phyloP scores from a whole-genome alignment of 805 yeast genomes.

The Ogataea haglerorum region DNA sequence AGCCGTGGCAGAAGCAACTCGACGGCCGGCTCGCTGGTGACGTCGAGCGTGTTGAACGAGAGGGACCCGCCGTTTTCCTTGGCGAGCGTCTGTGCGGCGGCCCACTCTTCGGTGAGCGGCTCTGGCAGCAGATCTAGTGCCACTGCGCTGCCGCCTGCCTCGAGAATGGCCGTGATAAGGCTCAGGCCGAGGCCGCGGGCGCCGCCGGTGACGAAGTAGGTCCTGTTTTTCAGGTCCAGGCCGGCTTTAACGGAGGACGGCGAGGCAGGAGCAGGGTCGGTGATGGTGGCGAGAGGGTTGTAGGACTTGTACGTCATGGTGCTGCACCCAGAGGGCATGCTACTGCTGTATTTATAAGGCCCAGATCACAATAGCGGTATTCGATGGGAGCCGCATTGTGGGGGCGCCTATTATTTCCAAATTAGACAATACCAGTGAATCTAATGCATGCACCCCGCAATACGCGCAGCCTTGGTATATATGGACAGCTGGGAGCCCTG shows the following conservation, averaged over 20 bases:
- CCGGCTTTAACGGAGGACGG: constrained; percentile 16
- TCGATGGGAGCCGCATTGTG: not conserved
- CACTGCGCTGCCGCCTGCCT: constrained; percentile 16
- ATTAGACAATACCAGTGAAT: not conserved
- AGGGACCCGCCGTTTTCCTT: constrained; percentile 10
- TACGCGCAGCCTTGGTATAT: not conserved
- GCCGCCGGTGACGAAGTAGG: constrained; percentile 21
- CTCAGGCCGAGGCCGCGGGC: constrained; percentile 17
- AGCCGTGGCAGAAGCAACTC: constrained; percentile 5
- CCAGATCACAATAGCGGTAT: not conserved
- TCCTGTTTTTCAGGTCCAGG: constrained; percentile 10
- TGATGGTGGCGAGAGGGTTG: constrained; percentile 12
- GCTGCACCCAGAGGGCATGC: not conserved
- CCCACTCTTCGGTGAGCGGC: constrained; percentile 15
- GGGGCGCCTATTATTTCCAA: not conserved
- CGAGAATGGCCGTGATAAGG: constrained; percentile 13
- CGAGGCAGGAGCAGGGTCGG: constrained; percentile 17
- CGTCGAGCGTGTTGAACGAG: constrained; percentile 12
- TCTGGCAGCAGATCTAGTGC: constrained; percentile 13
- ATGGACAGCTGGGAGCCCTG: not conserved
- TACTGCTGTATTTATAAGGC: constrained; percentile 1
- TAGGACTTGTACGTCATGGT: constrained; percentile 9
- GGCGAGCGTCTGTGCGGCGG: constrained; percentile 12
- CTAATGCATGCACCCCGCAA: constrained; percentile 1
- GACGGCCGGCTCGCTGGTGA: constrained; percentile 15